phyloP scores from a whole-genome alignment of 169 alveolate genomes.

The Besnoitia besnoiti region DNA sequence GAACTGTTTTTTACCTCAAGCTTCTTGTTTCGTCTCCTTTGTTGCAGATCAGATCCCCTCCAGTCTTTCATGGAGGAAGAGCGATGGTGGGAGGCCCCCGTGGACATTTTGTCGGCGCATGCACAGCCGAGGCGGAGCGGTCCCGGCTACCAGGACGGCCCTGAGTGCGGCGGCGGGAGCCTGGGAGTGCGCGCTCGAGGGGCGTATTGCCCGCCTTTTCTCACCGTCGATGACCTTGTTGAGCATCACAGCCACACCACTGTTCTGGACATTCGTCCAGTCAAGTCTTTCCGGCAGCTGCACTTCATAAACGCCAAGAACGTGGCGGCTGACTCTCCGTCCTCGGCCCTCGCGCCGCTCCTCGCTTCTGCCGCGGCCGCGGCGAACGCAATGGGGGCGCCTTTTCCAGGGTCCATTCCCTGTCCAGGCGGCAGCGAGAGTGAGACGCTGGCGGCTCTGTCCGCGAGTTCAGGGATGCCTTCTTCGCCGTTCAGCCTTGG shows the following conservation, averaged over 20 bases:
- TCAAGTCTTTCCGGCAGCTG: neutral
- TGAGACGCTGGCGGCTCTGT: neutral
- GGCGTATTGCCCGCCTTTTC: neutral
- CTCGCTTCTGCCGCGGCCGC: slow-evolving; percentile 6
- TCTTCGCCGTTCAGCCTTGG: neutral
- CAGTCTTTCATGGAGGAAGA: neutral
- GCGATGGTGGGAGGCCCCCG: slow-evolving; percentile 24
- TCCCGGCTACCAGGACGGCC: too few species aligned
- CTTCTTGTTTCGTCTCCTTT: too few species aligned
- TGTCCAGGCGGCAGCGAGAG: neutral
- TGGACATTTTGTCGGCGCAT: neutral
- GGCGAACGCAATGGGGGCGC: slow-evolving; percentile 8
- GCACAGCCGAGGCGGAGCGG: neutral
- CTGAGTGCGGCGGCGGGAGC: neutral
- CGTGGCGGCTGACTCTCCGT: slow-evolving; percentile 29
- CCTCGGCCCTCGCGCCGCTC: neutral
- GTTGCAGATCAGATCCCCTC: slow-evolving; percentile 13
- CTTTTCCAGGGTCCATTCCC: neutral
- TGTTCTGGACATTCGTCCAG: slow-evolving; percentile 57
- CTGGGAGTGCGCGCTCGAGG: neutral
- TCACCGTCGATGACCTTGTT: slow-evolving; percentile 7
- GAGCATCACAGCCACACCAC: neutral
- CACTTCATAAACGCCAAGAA: slow-evolving; percentile 21
- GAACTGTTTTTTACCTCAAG: too few species aligned
- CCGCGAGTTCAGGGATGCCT: neutral